A percentile compares a stretch with the other conserved stretches of the same genome.
These are phyloP conservation scores for Pseudohalonectria lignicola DNA, from an alignment of 2,329 filamentous ascomycete species.

Conservation along the genomic window DNA sequence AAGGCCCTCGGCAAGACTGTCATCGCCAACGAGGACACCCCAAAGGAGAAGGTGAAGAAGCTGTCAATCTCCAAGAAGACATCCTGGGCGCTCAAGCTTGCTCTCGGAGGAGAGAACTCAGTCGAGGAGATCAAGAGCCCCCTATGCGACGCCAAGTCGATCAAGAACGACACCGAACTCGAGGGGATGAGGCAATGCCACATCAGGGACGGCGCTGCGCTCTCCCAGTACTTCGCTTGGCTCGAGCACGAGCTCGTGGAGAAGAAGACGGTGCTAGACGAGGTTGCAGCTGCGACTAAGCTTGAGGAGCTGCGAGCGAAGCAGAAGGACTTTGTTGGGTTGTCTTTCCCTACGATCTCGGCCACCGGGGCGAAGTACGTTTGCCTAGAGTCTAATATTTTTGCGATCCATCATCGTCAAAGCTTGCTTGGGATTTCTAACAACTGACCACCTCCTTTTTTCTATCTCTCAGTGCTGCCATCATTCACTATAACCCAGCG, in stretches of 20 bases:
- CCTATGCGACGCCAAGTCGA: conserved; percentile 79
- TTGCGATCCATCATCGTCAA: not conserved
- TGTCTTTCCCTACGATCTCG: conserved; percentile 94
- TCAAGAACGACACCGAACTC: conserved; percentile 86
- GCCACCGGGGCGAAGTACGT: conserved; percentile 70
- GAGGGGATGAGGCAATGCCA: conserved; percentile 92
- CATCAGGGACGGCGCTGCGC: conserved; percentile 80
- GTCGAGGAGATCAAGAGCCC: conserved; percentile 84
- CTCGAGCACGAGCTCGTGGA: conserved; percentile 76
- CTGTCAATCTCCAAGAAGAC: conserved; percentile 81
- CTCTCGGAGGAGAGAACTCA: conserved; percentile 72
- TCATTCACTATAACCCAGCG: conserved; percentile 94
- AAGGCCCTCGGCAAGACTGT: conserved; percentile 41
- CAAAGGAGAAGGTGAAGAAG: conserved; percentile 35
- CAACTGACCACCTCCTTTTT: not conserved
- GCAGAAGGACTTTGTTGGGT: conserved; percentile 67
- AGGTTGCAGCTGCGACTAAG: conserved; percentile 86
- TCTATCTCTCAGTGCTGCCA: conserved; percentile 56
- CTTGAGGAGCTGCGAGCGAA: conserved; percentile 64
- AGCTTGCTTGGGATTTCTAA: not conserved
- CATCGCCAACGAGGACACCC: conserved; percentile 14
- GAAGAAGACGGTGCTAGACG: conserved; percentile 66
- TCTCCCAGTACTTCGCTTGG: conserved; percentile 94
- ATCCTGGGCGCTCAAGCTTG: conserved; percentile 85
- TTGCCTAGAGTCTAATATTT: conserved; percentile 3